Base-by-base conservation (phyloP, 1,284 basidiomycete species). In the Lentinus polychrous region DNA sequence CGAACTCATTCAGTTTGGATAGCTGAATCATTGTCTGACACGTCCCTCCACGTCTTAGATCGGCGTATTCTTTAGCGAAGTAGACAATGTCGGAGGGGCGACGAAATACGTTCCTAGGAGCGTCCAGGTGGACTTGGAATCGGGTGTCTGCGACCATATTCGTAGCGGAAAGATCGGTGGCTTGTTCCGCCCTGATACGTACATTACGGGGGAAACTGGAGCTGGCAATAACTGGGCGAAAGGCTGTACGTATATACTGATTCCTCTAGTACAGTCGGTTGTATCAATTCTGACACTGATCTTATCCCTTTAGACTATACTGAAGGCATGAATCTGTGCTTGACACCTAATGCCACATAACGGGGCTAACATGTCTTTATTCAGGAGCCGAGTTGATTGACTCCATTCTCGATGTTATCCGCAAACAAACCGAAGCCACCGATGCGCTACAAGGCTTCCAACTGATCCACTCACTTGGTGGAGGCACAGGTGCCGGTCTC, bases 191-290 rank as follows among this genome's bases (percentile, higher is more conserved):
- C 94, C 94, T 10, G 93, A 95, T 65, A 94, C 92, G 2, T 95
- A 82, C 63, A 69, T 95, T 49, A 77, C 80, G 46, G 78, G 81
- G 1, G 72, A 81, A 32, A 71, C 73, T 39, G 88, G 94, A 52
- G 94, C 94, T 14, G 92, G 91, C 24, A 96, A 95, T 65, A 95
- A 94, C 61, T 94, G 89, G 85, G 89, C 91, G 34, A 94, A 94
- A 71, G 87, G 86, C 73, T 87, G 85, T 88, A 57, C 68, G 85
- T 79, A 8, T 40, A 6, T 44, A 38, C 24, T 3, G 40, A 43
- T 41, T 22, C 36, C 45, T 46, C 45, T 46, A 5, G 45, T 39
- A 4, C 33, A 8, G 36, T 36, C 38, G 34, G n/a, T 33, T 40
- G 11, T 31, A 24, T 10, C 23, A 36, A 10, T 27, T 5, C 39